Percentiles rank a stretch among this genome's conserved stretches.
These are phyloP conservation scores for Colletotrichum higginsianum DNA, from an alignment of 2,329 filamentous ascomycete species.

Conservation along the genomic window DNA sequence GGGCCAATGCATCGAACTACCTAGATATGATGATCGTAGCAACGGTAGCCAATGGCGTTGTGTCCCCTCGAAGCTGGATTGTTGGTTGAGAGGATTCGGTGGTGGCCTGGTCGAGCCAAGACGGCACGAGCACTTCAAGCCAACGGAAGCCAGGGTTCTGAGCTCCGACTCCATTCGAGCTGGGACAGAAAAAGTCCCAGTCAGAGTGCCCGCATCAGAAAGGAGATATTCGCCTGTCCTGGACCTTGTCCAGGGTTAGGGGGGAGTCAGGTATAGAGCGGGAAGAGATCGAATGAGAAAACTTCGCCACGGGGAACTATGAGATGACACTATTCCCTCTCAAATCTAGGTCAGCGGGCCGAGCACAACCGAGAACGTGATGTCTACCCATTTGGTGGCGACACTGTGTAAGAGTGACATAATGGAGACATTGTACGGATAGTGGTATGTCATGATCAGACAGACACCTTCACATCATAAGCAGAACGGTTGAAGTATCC, in stretches of 20 bases:
- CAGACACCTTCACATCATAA: no score
- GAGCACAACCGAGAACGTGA: not conserved
- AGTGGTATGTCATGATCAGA: not conserved
- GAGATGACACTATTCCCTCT: not conserved
- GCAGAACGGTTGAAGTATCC: not conserved
- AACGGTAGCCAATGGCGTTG: constrained; percentile 1
- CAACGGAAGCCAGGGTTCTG: not conserved
- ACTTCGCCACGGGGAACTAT: not conserved
- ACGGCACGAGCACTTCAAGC: not conserved
- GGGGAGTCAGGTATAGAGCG: not conserved
- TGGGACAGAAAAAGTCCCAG: not conserved
- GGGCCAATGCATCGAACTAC: no score
- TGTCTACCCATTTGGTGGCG: not conserved
- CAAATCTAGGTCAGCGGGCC: not conserved
- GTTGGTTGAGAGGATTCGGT: constrained; percentile 30
- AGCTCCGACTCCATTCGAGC: not conserved
- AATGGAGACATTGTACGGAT: not conserved
- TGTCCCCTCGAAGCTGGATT: not conserved
- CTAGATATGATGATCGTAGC: not conserved
- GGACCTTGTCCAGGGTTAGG: no score
- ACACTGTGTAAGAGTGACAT: not conserved
- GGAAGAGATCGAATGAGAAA: not conserved
- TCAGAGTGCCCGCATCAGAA: not conserved
- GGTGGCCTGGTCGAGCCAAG: constrained; percentile 21
- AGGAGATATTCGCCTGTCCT: not conserved